Conservation (phyloP, 345 rosid species). For the Pugionium dolabratum region DNA sequence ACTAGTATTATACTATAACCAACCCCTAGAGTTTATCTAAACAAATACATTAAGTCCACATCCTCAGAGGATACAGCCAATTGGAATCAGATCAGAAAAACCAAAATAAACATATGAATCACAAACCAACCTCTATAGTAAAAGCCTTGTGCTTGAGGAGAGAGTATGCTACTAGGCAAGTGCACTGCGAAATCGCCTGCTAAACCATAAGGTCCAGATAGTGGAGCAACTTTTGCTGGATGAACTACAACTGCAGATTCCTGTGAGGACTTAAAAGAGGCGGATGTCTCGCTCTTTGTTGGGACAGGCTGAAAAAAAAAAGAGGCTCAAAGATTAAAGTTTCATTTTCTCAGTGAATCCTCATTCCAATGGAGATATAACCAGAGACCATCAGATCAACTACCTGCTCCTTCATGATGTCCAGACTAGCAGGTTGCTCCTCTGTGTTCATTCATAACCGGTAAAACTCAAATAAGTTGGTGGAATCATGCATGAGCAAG, state of each 20-base stretch:
- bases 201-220: constrained; percentile 55
- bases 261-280: constrained; percentile 62
- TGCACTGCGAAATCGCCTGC: constrained; percentile 57
- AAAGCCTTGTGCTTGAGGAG: constrained; percentile 74
- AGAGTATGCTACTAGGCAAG: constrained; percentile 61
- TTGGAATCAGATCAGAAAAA: constrained; percentile 18
- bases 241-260: constrained; percentile 56
- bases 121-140: constrained; percentile 69
- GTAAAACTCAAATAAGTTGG: constrained; percentile 60
- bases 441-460: constrained; percentile 67
- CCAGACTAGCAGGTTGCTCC: constrained; percentile 70
- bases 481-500: constrained; percentile 42
- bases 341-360: constrained; percentile 6
- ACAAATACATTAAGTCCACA: too few relatives aligned
- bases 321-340: constrained; percentile 5
- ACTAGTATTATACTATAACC: not conserved
- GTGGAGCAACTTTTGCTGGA: constrained; percentile 51
- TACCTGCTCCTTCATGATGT: constrained; percentile 83
- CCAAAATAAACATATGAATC: not conserved
- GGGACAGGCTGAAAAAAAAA: constrained; percentile 47
- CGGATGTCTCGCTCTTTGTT: constrained; percentile 54
- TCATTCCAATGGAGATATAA: constrained; percentile 23
- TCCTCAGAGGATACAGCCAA: too few relatives aligned
- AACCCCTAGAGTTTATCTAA: not conserved
- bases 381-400: constrained; percentile 32